Conservation (phyloP, 1,284 basidiomycete genomes). For the Fomitopsis betulina region DNA sequence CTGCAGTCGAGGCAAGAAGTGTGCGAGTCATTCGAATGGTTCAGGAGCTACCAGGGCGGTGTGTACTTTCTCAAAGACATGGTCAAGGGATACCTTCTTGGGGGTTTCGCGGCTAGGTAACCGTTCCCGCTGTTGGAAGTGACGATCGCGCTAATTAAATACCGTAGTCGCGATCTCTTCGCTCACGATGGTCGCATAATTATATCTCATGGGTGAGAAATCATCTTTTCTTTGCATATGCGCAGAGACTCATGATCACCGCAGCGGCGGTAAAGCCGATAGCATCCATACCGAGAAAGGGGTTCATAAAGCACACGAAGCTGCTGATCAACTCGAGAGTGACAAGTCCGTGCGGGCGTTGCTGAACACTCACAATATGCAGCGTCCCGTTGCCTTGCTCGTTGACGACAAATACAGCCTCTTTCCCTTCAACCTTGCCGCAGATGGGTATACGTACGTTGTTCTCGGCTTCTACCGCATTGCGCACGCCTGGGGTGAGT, state of each 20-base stretch:
- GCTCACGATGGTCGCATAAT: slow-evolving; percentile 60
- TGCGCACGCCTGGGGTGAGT: slow-evolving; percentile 67
- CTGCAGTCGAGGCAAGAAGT: slow-evolving; percentile 73
- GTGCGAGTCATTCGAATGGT: slow-evolving; percentile 71
- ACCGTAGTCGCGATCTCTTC: slow-evolving; percentile 67
- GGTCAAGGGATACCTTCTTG: slow-evolving; percentile 69
- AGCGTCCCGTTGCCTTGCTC: slow-evolving; percentile 58
- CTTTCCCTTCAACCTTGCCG: slow-evolving; percentile 64
- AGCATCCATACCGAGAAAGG: slow-evolving; percentile 41
- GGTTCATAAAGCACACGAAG: slow-evolving; percentile 31
- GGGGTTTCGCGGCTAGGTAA: slow-evolving; percentile 62
- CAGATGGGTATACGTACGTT: slow-evolving; percentile 54
- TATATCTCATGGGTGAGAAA: slow-evolving; percentile 70
- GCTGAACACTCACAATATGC: slow-evolving; percentile 44
- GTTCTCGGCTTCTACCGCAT: slow-evolving; percentile 73
- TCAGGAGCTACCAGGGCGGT: slow-evolving; percentile 72
- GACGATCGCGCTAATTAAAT: neutral
- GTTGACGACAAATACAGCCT: slow-evolving; percentile 66
- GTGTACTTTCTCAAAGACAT: slow-evolving; percentile 62
- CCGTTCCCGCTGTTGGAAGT: slow-evolving; percentile 8
- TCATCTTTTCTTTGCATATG: neutral
- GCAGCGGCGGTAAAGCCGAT: slow-evolving; percentile 66
- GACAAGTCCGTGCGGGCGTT: slow-evolving; percentile 70
- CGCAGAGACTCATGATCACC: slow-evolving; percentile 1
- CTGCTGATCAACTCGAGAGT: slow-evolving; percentile 57